Conservation (phyloP, 768 basidiomycete genomes). For the Serendipita sp. region DNA sequence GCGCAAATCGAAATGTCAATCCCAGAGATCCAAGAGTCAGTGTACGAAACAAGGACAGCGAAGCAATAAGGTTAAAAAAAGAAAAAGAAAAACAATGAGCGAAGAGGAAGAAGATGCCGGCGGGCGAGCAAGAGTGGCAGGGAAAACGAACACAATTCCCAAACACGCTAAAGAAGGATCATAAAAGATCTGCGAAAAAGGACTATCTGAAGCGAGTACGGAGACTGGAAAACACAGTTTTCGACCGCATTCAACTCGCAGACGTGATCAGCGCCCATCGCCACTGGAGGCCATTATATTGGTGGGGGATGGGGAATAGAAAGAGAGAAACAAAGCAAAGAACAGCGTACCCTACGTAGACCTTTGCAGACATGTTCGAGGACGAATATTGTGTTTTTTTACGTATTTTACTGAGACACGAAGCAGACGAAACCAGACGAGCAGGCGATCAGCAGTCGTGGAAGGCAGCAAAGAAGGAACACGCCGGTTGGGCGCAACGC, state of each 20-base stretch:
- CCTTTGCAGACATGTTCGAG: constrained; percentile 56
- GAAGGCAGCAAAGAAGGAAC: neutral
- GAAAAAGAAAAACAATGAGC: constrained; percentile 10
- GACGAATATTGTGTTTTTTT: neutral
- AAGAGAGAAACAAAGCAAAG: constrained; percentile 27
- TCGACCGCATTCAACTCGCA: neutral
- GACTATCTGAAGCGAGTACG: neutral
- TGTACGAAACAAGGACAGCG: neutral
- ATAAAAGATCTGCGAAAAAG: neutral
- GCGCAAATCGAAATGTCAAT: too few relatives aligned
- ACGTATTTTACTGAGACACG: neutral
- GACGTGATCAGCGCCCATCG: neutral
- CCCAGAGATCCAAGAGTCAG: too few relatives aligned
- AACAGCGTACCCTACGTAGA: constrained; percentile 82
- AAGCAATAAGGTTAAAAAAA: neutral
- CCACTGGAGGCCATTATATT: neutral
- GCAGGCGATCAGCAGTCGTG: neutral
- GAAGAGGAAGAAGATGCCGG: constrained; percentile 27
- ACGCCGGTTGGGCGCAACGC: neutral
- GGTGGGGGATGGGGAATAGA: neutral
- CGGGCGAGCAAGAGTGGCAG: constrained; percentile 24
- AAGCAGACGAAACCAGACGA: neutral
- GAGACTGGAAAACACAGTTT: too few relatives aligned
- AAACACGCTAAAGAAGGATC: neutral
- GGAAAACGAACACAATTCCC: constrained; percentile 16